Conservation (phyloP, 2,329 filamentous ascomycete species). For the Xylariaceae sp. region DNA sequence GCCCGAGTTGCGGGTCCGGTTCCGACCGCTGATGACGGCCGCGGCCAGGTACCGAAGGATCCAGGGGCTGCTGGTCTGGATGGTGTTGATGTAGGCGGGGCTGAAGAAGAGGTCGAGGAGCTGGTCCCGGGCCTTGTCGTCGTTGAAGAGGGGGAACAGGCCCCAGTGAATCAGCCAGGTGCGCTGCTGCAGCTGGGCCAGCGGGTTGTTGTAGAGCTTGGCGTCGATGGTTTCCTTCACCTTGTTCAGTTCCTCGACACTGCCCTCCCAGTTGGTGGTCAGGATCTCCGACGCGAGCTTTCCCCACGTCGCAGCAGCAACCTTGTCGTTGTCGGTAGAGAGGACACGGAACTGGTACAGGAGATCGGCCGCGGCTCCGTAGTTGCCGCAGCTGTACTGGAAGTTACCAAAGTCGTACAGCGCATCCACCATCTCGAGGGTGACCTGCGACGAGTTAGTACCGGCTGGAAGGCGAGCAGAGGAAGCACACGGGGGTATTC, state of each 20-base stretch:
- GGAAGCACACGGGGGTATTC: constrained; percentile 16
- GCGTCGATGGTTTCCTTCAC: constrained; percentile 90
- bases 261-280: constrained; percentile 88
- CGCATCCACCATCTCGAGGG: constrained; percentile 89
- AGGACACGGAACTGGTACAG: constrained; percentile 97
- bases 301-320: constrained; percentile 92
- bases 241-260: constrained; percentile 84
- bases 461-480: not conserved
- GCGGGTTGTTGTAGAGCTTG: constrained; percentile 90
- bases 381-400: constrained; percentile 96
- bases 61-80: constrained; percentile 97
- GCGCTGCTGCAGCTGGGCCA: constrained; percentile 92
- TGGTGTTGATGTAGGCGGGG: constrained; percentile 97
- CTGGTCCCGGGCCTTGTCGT: constrained; percentile 81
- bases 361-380: constrained; percentile 81
- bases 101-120: constrained; percentile 97
- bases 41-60: constrained; percentile 89
- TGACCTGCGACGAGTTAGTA: constrained; percentile 51
- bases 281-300: constrained; percentile 96
- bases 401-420: constrained; percentile 96
- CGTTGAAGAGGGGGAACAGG: constrained; percentile 98
- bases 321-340: constrained; percentile 97
- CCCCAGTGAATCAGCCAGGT: constrained; percentile 98
- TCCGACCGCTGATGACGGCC: constrained; percentile 89
- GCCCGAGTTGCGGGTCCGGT: constrained; percentile 72